Conservation (phyloP, 495 filamentous ascomycete genomes). For the Aspergillus funiculosus region DNA sequence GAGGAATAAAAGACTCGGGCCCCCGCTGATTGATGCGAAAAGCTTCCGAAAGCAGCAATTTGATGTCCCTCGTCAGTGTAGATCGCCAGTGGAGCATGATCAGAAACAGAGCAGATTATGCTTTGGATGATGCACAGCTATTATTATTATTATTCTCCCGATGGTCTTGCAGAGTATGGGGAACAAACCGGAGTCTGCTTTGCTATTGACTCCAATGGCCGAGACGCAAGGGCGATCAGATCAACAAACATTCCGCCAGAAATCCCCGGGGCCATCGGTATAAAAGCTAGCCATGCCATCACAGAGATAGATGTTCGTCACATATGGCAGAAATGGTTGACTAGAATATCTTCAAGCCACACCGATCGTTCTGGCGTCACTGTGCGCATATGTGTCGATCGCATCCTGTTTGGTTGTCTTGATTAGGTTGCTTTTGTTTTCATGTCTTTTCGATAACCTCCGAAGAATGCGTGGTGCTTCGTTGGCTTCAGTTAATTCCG, state of each 20-base stretch:
- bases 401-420: neutral
- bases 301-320: neutral
- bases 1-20: neutral
- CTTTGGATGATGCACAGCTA: neutral
- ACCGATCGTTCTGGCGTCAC: neutral
- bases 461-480: neutral
- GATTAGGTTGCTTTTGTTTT: neutral
- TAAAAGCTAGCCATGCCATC: neutral
- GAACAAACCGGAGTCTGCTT: neutral
- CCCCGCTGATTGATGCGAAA: neutral
- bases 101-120: neutral
- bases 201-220: no score
- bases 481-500: neutral
- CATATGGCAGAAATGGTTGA: neutral
- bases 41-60: slow-evolving; percentile 6
- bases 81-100: neutral
- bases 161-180: neutral
- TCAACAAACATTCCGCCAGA: neutral
- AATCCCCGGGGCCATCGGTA: neutral
- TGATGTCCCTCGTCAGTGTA: neutral
- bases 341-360: neutral
- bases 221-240: neutral
- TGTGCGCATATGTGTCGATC: neutral
- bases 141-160: neutral
- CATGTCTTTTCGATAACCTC: neutral